Evolutionary conservation across 495 filamentous ascomycete genomes (phyloP).

Genomic region (Gamarada debralockiae): DNA sequence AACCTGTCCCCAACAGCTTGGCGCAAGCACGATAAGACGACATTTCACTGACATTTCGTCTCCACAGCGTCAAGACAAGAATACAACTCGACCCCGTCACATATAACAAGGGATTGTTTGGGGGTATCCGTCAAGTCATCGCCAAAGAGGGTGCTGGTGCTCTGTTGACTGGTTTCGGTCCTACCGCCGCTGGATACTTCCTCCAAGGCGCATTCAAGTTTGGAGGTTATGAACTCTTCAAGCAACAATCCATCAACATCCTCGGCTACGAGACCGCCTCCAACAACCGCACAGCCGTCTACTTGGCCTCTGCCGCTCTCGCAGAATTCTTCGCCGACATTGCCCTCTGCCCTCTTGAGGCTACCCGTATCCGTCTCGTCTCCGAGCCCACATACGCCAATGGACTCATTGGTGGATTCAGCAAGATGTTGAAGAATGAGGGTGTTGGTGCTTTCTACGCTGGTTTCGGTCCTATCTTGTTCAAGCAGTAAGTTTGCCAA

Average conservation of each 20-base stretch:
- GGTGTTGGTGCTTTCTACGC: conserved; percentile 91
- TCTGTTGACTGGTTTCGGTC: conserved; percentile 82
- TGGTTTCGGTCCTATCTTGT: conserved; percentile 88
- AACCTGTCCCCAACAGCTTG: not conserved
- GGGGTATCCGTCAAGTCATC: conserved; percentile 81
- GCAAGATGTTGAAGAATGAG: conserved; percentile 81
- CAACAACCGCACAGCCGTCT: conserved; percentile 84
- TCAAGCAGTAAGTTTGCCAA: conserved; percentile 78
- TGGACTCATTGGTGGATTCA: conserved; percentile 77
- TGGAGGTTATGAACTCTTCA: conserved; percentile 94
- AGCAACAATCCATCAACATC: conserved; percentile 84
- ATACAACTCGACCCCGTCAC: conserved; percentile 89
- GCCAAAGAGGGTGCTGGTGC: conserved; percentile 82
- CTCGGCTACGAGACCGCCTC: conserved; percentile 75
- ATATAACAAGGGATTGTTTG: conserved; percentile 88
- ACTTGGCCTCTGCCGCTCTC: conserved; percentile 76
- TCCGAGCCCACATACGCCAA: conserved; percentile 82
- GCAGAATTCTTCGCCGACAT: conserved; percentile 96
- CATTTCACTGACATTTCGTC: conserved; percentile 7
- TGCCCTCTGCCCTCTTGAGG: conserved; percentile 90
- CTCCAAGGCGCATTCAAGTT: conserved; percentile 95
- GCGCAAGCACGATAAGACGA: conserved; percentile 12
- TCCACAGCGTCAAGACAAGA: conserved; percentile 81
- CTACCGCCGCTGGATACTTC: conserved; percentile 89
- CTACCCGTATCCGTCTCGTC: conserved; percentile 92